These are phyloP conservation scores for Yamadazyma akitaensis DNA, from an alignment of 805 yeast species.

Conservation along the genomic window DNA sequence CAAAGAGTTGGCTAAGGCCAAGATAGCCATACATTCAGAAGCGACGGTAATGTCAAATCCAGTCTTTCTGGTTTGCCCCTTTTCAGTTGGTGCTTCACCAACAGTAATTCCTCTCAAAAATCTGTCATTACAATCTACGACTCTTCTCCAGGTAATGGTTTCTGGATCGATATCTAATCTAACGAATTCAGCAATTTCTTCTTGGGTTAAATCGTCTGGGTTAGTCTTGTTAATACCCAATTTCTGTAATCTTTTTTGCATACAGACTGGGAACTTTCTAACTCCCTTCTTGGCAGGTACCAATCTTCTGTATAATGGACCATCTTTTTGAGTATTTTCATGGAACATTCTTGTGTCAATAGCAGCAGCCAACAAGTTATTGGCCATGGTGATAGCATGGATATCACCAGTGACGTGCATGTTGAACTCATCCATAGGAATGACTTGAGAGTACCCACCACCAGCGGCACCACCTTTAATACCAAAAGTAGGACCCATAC, in stretches of 20 bases:
- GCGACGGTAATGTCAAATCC: slow-evolving; percentile 87
- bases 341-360: slow-evolving; percentile 85
- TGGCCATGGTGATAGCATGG: slow-evolving; percentile 81
- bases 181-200: slow-evolving; percentile 62
- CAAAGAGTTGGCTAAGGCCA: slow-evolving; percentile 69
- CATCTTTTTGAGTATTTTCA: slow-evolving; percentile 64
- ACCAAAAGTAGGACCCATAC: slow-evolving; percentile 88
- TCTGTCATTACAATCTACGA: slow-evolving; percentile 81
- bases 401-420: slow-evolving; percentile 85
- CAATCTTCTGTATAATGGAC: slow-evolving; percentile 67
- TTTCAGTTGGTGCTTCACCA: slow-evolving; percentile 78
- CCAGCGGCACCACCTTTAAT: slow-evolving; percentile 91
- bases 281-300: slow-evolving; percentile 73
- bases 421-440: slow-evolving; percentile 87
- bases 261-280: slow-evolving; percentile 63
- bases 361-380: slow-evolving; percentile 79
- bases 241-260: slow-evolving; percentile 64
- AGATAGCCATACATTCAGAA: slow-evolving; percentile 81
- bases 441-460: slow-evolving; percentile 84
- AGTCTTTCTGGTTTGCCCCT: slow-evolving; percentile 55
- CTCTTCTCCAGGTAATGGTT: slow-evolving; percentile 78
- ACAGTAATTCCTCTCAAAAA: slow-evolving; percentile 73
- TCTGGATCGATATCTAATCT: slow-evolving; percentile 76
- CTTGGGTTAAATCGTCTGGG: slow-evolving; percentile 69
- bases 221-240: slow-evolving; percentile 66